Evolutionary conservation across 2,329 filamentous ascomycete genomes (phyloP).

Genomic region (Apiospora sp.): DNA sequence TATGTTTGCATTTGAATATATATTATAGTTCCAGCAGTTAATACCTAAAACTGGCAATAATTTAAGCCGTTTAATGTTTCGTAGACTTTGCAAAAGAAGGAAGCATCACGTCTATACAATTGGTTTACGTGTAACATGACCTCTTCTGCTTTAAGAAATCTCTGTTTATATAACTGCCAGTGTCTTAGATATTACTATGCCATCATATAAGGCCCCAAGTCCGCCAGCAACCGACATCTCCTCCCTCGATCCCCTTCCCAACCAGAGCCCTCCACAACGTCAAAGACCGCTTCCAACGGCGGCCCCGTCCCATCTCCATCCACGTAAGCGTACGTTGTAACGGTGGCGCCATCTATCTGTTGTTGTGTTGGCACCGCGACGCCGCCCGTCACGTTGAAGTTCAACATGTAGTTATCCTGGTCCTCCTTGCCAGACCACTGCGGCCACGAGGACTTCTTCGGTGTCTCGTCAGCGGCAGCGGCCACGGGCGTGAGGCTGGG

Average conservation of each 20-base stretch:
- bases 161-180: not conserved
- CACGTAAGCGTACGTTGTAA: slow-evolving; percentile 40
- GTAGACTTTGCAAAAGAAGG: not conserved
- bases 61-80: not conserved
- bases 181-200: not conserved
- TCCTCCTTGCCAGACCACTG: slow-evolving; percentile 43
- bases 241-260: slow-evolving; percentile 58
- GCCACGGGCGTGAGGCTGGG: slow-evolving; percentile 47
- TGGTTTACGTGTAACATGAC: not conserved
- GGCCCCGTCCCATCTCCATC: slow-evolving; percentile 44
- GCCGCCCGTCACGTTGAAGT: slow-evolving; percentile 57
- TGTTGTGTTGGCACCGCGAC: slow-evolving; percentile 30
- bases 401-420: slow-evolving; percentile 45
- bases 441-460: slow-evolving; percentile 43
- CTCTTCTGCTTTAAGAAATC: not conserved
- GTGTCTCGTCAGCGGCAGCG: slow-evolving; percentile 38
- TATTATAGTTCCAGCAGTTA: not conserved
- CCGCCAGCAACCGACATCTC: slow-evolving; percentile 46
- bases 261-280: slow-evolving; percentile 49
- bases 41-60: not conserved
- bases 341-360: slow-evolving; percentile 34
- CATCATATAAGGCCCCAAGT: slow-evolving; percentile 17
- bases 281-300: slow-evolving; percentile 40
- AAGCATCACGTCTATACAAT: not conserved
- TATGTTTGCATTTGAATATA: not conserved